Evolutionary conservation across 2,329 filamentous ascomycete species (phyloP), one percentile per base, ranked within the genome.

Genomic region (Apiospora kogelbergensis): DNA sequence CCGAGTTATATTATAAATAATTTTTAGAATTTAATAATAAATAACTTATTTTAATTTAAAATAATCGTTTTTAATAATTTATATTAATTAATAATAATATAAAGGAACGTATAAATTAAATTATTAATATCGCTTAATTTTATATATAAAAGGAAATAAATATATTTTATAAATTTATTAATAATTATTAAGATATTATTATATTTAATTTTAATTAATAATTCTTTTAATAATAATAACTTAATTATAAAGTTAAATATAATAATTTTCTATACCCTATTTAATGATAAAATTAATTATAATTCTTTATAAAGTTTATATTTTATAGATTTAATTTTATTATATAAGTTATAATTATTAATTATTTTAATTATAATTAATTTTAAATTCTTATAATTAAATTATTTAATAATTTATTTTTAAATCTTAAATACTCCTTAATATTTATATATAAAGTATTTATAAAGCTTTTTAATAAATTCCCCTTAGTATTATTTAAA

Each of bases 21-120:
- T 41, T 68, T 63, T 22, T 46, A 64, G 33, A 68, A 68, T 22
- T 68, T n/a, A n/a, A n/a, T n/a, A n/a, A n/a, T n/a, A n/a, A n/a
- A n/a, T n/a, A n/a, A n/a, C n/a, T n/a, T n/a, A n/a, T n/a, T n/a
- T n/a, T n/a, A n/a, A n/a, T n/a, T n/a, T n/a, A n/a, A n/a, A n/a
- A n/a, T n/a, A n/a, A n/a, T n/a, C n/a, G n/a, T n/a, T n/a, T n/a
- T n/a, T n/a, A n/a, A n/a, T n/a, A n/a, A n/a, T n/a, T n/a, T 63
- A 20, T 60, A 63, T 33, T 67, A 24, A 45, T 17, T 63, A 63
- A 63, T n/a, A n/a, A 40, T 63, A 63, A n/a, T 33, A n/a, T 40
- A 3, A 20, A 40, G 6, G 20, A 63, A 63, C 5, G 13, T 63
- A 40, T 63, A 63, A 37, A 63, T n/a, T 10, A 63, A 20, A 17